Conservation (phyloP, 2,329 filamentous ascomycete genomes). For the Stagonosporopsis rhizophila region DNA sequence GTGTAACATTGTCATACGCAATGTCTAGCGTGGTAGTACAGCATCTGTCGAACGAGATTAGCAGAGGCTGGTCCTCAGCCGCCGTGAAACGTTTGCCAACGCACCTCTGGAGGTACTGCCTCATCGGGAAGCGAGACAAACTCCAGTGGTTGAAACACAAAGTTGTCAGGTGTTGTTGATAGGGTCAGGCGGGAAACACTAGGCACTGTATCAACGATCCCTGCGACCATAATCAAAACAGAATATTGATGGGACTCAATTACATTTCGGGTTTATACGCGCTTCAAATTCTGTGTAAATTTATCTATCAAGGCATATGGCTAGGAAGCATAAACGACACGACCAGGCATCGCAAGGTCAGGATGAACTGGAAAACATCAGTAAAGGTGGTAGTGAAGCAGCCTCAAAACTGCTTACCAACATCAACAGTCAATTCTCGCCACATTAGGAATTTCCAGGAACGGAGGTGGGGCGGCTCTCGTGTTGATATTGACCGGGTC, state of each 20-base stretch:
- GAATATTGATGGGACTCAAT: too few relatives aligned
- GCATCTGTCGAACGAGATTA: constrained; percentile 26
- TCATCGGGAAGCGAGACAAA: constrained; percentile 6
- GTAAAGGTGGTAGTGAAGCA: background rate
- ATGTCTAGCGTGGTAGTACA: constrained; percentile 27
- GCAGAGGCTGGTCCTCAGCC: constrained; percentile 11
- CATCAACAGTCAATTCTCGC: constrained; percentile 6
- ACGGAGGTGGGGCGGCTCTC: background rate
- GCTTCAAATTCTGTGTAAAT: background rate
- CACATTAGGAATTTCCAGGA: background rate
- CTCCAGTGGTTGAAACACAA: constrained; percentile 6
- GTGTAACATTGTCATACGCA: constrained; percentile 28
- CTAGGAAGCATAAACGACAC: background rate
- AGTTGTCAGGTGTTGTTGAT: constrained; percentile 13
- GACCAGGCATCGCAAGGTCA: background rate
- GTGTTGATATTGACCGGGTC: background rate
- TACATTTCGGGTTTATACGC: background rate
- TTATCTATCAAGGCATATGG: background rate
- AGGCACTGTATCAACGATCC: background rate
- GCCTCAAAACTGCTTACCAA: background rate
- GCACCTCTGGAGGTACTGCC: constrained; percentile 15
- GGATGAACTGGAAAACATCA: background rate
- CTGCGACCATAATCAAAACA: background rate
- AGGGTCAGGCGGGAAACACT: background rate
- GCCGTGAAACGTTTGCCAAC: constrained; percentile 38